Evolutionary conservation across 805 yeast species (phyloP).

Genomic region (Metschnikowia continentalis): DNA sequence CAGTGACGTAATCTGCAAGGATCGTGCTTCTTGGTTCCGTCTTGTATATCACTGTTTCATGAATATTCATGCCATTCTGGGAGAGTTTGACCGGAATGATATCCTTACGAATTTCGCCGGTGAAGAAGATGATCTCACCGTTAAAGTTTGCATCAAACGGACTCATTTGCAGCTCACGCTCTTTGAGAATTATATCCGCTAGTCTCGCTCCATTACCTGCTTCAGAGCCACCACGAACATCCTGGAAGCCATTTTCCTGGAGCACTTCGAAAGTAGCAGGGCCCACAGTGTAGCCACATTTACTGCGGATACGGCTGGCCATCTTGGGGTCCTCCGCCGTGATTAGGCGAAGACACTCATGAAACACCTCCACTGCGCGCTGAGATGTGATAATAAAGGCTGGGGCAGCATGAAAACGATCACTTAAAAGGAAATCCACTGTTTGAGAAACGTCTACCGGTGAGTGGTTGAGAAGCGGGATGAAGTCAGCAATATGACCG

Average conservation of each 20-base stretch:
- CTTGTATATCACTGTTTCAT: slow-evolving; percentile 64
- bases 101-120: slow-evolving; percentile 83
- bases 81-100: slow-evolving; percentile 63
- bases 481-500: slow-evolving; percentile 46
- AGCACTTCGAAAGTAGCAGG: slow-evolving; percentile 75
- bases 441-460: slow-evolving; percentile 48
- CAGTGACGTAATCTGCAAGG: slow-evolving; percentile 30
- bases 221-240: slow-evolving; percentile 64
- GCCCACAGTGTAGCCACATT: slow-evolving; percentile 81
- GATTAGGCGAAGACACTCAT: slow-evolving; percentile 37
- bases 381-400: slow-evolving; percentile 80
- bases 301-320: slow-evolving; percentile 30
- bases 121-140: slow-evolving; percentile 57
- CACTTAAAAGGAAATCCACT: slow-evolving; percentile 39
- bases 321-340: slow-evolving; percentile 10
- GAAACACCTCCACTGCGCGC: slow-evolving; percentile 81
- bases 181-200: slow-evolving; percentile 55
- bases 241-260: slow-evolving; percentile 55
- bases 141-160: not conserved
- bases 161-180: slow-evolving; percentile 20
- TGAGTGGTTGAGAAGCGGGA: slow-evolving; percentile 71
- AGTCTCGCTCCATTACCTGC: slow-evolving; percentile 81
- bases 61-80: slow-evolving; percentile 40
- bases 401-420: slow-evolving; percentile 35
- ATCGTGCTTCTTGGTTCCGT: slow-evolving; percentile 54